A percentile compares a stretch with the other conserved stretches of the same genome.
Conservation (phyloP, 1,284 basidiomycete species). For the Pisolithus thermaeus region DNA sequence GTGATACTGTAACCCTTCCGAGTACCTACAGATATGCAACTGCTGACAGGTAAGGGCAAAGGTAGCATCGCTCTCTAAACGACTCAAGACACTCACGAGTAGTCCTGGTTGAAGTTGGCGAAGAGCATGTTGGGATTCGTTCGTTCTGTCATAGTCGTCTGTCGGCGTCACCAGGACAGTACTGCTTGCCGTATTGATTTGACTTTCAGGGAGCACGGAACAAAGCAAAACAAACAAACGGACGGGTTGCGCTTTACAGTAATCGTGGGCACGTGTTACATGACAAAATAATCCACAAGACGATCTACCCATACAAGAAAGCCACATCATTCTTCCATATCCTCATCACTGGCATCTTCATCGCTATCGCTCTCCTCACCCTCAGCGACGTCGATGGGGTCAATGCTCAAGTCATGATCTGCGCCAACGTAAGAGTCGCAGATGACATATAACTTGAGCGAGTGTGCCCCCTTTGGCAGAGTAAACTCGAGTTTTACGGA, state of each 20-base stretch:
- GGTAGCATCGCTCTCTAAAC: not conserved
- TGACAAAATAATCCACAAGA: not conserved
- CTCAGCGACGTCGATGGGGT: slow-evolving; percentile 78
- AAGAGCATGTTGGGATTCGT: slow-evolving; percentile 60
- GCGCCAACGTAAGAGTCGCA: slow-evolving; percentile 90
- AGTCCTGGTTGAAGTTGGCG: slow-evolving; percentile 86
- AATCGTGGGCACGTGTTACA: not conserved
- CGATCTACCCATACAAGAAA: not conserved
- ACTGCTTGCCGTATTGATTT: not conserved
- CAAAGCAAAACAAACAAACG: not conserved
- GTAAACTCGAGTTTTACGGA: slow-evolving; percentile 86
- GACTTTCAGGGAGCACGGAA: not conserved
- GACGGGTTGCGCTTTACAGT: not conserved
- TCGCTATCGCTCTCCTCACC: slow-evolving; percentile 82
- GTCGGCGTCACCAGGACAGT: not conserved
- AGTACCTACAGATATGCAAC: slow-evolving; percentile 92
- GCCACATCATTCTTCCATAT: slow-evolving; percentile 35
- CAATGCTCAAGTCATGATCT: slow-evolving; percentile 83
- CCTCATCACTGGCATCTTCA: slow-evolving; percentile 58
- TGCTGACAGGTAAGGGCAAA: slow-evolving; percentile 23
- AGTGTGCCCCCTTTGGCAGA: slow-evolving; percentile 77
- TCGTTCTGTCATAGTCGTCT: slow-evolving; percentile 24
- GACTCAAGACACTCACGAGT: slow-evolving; percentile 50
- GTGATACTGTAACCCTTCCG: slow-evolving; percentile 95
- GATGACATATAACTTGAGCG: slow-evolving; percentile 86